A percentile compares a stretch with the other conserved stretches of the same genome.
phyloP scores from a whole-genome alignment of 2,329 filamentous ascomycete species.

The Bipolaris oryzae region DNA sequence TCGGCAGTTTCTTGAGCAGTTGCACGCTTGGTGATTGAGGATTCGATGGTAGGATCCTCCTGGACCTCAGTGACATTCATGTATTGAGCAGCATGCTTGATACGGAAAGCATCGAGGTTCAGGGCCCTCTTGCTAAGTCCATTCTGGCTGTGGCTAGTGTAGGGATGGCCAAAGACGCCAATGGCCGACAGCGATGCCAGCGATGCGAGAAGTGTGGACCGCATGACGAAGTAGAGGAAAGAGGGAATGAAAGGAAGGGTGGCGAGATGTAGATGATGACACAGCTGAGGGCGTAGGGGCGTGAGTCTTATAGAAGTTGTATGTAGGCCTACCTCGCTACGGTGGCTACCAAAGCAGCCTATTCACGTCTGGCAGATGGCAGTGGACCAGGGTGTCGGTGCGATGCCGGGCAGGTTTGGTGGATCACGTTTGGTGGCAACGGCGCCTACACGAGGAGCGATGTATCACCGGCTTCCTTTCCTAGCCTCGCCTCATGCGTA shows the following conservation, averaged over 20 bases:
- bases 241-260: slow-evolving; percentile 20
- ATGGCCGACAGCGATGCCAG: slow-evolving; percentile 36
- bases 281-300: slow-evolving; percentile 2
- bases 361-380: slow-evolving; percentile 1
- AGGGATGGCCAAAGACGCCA: slow-evolving; percentile 33
- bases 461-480: slow-evolving; percentile 21
- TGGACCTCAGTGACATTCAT: slow-evolving; percentile 30
- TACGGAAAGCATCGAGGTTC: slow-evolving; percentile 42
- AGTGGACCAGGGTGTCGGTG: slow-evolving; percentile 1
- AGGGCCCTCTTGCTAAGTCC: slow-evolving; percentile 31
- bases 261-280: slow-evolving; percentile 13
- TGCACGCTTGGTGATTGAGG: slow-evolving; percentile 26
- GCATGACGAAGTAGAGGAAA: slow-evolving; percentile 31
- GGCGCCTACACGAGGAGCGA: slow-evolving; percentile 12
- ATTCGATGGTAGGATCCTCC: slow-evolving; percentile 25
- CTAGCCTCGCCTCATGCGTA: slow-evolving; percentile 14
- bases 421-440: slow-evolving; percentile 8
- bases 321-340: not conserved
- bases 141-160: slow-evolving; percentile 15
- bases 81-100: slow-evolving; percentile 33
- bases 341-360: slow-evolving; percentile 2
- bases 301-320: slow-evolving; percentile 20
- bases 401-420: slow-evolving; percentile 10
- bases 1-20: slow-evolving; percentile 41
- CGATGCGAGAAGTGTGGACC: slow-evolving; percentile 39